A percentile compares a stretch with the other conserved stretches of the same genome.
phyloP scores from a whole-genome alignment of 192 early-diverging fungal species.

The Pilaira anomala region DNA sequence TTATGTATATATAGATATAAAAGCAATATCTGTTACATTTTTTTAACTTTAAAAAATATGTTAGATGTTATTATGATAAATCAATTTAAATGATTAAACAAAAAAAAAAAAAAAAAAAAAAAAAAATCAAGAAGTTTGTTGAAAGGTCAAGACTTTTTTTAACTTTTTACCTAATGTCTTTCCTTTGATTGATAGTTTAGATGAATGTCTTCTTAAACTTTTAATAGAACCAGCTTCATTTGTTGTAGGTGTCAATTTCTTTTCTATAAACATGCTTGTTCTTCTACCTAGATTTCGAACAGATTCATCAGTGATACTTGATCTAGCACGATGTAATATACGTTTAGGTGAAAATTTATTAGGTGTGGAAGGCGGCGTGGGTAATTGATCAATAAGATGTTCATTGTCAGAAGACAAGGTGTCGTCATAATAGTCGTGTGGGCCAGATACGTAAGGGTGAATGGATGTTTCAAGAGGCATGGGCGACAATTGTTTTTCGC shows the following conservation, averaged over 20 bases:
- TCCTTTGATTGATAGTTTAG: constrained; percentile 3
- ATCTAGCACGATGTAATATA: constrained; percentile 11
- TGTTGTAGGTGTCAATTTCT: background rate
- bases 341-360: constrained; percentile 3
- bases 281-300: background rate
- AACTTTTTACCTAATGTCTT: constrained; percentile 5
- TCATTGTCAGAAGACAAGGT: no score
- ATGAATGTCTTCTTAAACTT: constrained; percentile 15
- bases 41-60: no score
- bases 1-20: no score
- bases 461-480: no score
- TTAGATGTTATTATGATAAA: no score
- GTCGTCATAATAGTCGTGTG: no score
- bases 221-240: background rate
- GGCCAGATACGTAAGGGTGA: no score
- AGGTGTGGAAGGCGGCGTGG: background rate
- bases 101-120: background rate
- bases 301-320: constrained; percentile 9
- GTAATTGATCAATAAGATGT: no score
- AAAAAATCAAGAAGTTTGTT: constrained; percentile 9
- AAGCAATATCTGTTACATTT: no score
- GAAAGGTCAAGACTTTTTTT: constrained; percentile 5
- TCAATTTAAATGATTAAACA: no score
- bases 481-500: no score
- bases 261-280: constrained; percentile 1